Base-by-base conservation (phyloP, 2,329 filamentous ascomycete species). In the Ambrosiella xylebori region DNA sequence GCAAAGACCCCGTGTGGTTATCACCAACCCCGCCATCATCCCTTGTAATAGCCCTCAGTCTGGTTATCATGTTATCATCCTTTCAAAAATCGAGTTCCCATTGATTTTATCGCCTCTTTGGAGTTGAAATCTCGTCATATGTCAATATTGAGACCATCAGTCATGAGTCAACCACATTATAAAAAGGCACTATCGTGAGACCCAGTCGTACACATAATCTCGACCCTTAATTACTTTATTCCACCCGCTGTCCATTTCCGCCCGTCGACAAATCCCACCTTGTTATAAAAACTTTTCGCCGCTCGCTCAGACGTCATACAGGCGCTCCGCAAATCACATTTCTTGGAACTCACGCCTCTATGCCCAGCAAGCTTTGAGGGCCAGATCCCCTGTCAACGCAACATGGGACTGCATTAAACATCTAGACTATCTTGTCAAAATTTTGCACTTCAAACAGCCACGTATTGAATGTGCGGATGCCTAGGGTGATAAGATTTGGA, bases 261-360 rank as follows among this genome's bases (percentile, higher is more conserved):
- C 12, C 45, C 35, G 47, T 51, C 19, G 8, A 36, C 3, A 47
- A 19, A 15, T 19, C 44, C n/a, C 44, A 47, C n/a, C 19, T 13
- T 13, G 44, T 13, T 15, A 51, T 35, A 51, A 51, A 36, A 49
- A 19, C 27, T 27, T 27, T 51, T 51, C 17, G 17, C 47, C 27
- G 11, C 47, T 51, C 27, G 47, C 47, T 51, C 47, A 51, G 47
- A 37, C 47, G 47, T 51, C 47, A 51, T 51, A 51, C 27, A 51
- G 47, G 17, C 47, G 17, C 8, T 51, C 8, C 19, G 47, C 47
- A 27, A 51, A 51, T 47, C 47, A 51, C 27, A 51, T 51, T 3
- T 15, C 8, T 51, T 36, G 47, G 27, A 51, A 49, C 45, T 19
- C 45, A 19, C 3, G 17, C 13, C 17, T 11, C 11, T 6, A 19